Conservation (phyloP, 371 early-diverging fungal species). For the Apophysomyces ossiformis region DNA sequence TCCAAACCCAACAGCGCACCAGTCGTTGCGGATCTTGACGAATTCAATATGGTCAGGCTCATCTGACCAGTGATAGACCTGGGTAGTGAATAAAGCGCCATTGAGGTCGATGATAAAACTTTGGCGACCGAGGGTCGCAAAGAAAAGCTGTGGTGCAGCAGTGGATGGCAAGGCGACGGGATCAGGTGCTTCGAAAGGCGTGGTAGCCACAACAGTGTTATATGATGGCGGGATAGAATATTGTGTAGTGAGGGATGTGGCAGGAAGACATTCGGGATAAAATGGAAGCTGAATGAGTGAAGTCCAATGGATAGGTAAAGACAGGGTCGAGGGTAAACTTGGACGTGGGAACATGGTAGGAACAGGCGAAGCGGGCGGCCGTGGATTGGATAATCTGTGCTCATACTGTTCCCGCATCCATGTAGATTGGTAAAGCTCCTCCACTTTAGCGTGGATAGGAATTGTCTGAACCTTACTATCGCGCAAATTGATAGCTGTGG, state of each 20-base stretch:
- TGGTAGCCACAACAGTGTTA: slow-evolving; percentile 36
- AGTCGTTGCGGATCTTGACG: slow-evolving; percentile 30
- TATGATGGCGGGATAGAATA: slow-evolving; percentile 51
- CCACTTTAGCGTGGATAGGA: slow-evolving; percentile 32
- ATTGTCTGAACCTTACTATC: slow-evolving; percentile 43
- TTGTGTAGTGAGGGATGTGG: slow-evolving; percentile 39
- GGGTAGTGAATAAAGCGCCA: slow-evolving; percentile 44
- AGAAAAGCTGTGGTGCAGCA: slow-evolving; percentile 46
- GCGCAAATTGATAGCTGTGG: slow-evolving; percentile 42
- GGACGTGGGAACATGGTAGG: slow-evolving; percentile 12
- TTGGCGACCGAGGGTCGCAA: slow-evolving; percentile 46
- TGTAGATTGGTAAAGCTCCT: slow-evolving; percentile 31
- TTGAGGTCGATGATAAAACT: slow-evolving; percentile 48
- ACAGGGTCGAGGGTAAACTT: slow-evolving; percentile 1
- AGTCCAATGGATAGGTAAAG: slow-evolving; percentile 45
- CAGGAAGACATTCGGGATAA: slow-evolving; percentile 44
- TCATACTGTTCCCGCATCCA: slow-evolving; percentile 35
- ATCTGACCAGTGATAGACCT: slow-evolving; percentile 43
- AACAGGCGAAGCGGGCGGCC: background rate
- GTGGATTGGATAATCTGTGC: slow-evolving; percentile 20
- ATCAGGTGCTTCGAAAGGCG: slow-evolving; percentile 34
- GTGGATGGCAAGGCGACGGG: slow-evolving; percentile 48
- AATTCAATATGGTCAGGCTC: slow-evolving; percentile 47
- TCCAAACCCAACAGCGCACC: slow-evolving; percentile 49
- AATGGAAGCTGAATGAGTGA: slow-evolving; percentile 50